Percentiles rank a stretch among this genome's conserved stretches.
Evolutionary conservation across 257 asterid species (phyloP).

Genomic region (Fraxinus cuspidata): DNA sequence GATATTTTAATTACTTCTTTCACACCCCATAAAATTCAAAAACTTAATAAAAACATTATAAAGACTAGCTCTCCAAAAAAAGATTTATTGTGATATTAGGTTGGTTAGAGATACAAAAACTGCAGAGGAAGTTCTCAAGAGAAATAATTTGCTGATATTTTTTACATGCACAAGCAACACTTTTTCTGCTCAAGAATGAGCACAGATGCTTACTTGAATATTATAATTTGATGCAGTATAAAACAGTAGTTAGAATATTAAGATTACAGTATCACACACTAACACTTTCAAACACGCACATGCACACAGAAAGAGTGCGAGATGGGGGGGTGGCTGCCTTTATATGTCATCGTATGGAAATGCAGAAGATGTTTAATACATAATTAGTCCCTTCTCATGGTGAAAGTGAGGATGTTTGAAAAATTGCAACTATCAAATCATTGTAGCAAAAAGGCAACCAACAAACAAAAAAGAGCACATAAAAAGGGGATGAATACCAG

Average conservation of each 20-base stretch:
- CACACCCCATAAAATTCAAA: neutral
- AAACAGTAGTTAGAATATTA: neutral
- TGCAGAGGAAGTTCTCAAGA: neutral
- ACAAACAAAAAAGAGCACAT: slow-evolving; percentile 5
- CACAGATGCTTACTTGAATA: neutral
- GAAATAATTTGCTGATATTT: neutral
- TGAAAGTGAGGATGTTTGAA: neutral
- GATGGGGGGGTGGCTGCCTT: neutral
- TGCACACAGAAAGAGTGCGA: neutral
- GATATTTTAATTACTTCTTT: neutral
- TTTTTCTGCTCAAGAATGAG: neutral
- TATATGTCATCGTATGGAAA: neutral
- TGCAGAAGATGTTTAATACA: slow-evolving; percentile 1
- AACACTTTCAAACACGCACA: too few species aligned
- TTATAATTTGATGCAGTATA: neutral
- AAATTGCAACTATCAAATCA: slow-evolving; percentile 5
- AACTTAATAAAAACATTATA: neutral
- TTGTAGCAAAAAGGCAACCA: neutral
- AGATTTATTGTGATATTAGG: neutral
- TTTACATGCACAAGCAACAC: neutral
- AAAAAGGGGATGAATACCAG: slow-evolving; percentile 3
- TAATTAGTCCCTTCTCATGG: slow-evolving; percentile 11
- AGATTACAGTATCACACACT: neutral
- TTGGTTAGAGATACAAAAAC: neutral
- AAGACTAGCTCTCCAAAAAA: neutral